Evolutionary conservation across 768 basidiomycete genomes (phyloP).

Genomic region (Stropharia rugosoannulata): DNA sequence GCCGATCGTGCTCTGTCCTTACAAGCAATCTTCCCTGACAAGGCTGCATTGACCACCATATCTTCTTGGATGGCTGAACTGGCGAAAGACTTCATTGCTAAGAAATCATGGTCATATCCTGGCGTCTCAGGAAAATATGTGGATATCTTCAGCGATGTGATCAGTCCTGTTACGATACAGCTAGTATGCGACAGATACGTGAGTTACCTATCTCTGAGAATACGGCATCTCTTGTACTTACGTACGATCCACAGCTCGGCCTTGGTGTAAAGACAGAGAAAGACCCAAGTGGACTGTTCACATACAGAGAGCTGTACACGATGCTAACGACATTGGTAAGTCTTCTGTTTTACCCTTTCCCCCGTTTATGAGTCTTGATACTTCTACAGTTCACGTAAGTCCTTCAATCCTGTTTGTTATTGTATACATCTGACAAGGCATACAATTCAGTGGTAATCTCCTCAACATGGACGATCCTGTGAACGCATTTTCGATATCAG

Average conservation of each 20-base stretch:
- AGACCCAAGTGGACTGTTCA: constrained; percentile 41
- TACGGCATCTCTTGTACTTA: neutral
- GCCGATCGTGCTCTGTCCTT: constrained; percentile 26
- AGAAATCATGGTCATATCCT: constrained; percentile 30
- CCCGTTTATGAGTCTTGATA: neutral
- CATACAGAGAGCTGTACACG: constrained; percentile 47
- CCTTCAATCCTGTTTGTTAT: neutral
- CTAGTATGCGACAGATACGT: constrained; percentile 30
- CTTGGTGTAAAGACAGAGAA: constrained; percentile 45
- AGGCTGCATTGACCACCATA: constrained; percentile 26
- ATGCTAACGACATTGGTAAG: constrained; percentile 37
- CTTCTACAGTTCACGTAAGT: constrained; percentile 9
- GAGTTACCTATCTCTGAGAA: neutral
- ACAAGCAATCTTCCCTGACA: constrained; percentile 36
- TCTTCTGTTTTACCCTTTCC: neutral
- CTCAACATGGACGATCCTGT: constrained; percentile 9
- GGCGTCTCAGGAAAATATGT: constrained; percentile 34
- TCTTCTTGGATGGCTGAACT: constrained; percentile 28
- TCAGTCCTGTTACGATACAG: constrained; percentile 40
- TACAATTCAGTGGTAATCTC: constrained; percentile 9
- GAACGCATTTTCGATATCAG: constrained; percentile 6
- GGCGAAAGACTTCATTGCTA: constrained; percentile 26
- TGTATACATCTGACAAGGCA: neutral
- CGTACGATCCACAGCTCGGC: constrained; percentile 30
- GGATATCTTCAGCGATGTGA: constrained; percentile 49